Conservation (phyloP, 2,329 filamentous ascomycete species). For the Blumeria hordei region DNA sequence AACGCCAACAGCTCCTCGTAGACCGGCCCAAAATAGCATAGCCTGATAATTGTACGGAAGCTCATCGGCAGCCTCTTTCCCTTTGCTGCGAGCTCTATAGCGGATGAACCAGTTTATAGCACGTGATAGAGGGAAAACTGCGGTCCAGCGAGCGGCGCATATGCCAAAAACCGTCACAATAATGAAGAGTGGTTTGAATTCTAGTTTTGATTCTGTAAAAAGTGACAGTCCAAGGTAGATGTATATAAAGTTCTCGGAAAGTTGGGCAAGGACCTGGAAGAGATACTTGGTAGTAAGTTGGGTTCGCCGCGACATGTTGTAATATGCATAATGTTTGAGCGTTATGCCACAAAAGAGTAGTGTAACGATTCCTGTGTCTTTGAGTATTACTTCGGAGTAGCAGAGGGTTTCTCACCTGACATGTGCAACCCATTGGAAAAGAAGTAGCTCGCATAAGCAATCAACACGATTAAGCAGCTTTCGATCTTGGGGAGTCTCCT, state of each 20-base stretch:
- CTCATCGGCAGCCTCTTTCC: slow-evolving; percentile 59
- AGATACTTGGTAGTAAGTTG: slow-evolving; percentile 96
- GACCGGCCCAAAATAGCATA: slow-evolving; percentile 99
- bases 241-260: slow-evolving; percentile 98
- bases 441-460: slow-evolving; percentile 92
- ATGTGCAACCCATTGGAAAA: slow-evolving; percentile 90
- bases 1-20: slow-evolving; percentile 87
- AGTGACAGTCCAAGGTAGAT: slow-evolving; percentile 91
- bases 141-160: slow-evolving; percentile 74
- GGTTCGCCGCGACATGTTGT: slow-evolving; percentile 96
- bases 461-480: slow-evolving; percentile 78
- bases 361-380: slow-evolving; percentile 45
- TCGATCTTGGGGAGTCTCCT: slow-evolving; percentile 87
- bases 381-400: slow-evolving; percentile 1
- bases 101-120: slow-evolving; percentile 83
- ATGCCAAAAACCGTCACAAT: slow-evolving; percentile 81
- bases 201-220: slow-evolving; percentile 70
- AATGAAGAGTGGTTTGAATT: slow-evolving; percentile 88
- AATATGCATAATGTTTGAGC: slow-evolving; percentile 95
- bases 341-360: slow-evolving; percentile 95
- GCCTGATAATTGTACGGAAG: slow-evolving; percentile 86
- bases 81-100: slow-evolving; percentile 56
- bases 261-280: slow-evolving; percentile 79
- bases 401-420: slow-evolving; percentile 47
- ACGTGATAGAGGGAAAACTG: slow-evolving; percentile 77